A percentile compares a stretch with the other conserved stretches of the same genome.
These are phyloP conservation scores for Mortierella polycephala DNA, from an alignment of 371 early-diverging fungal genomes.

Conservation along the genomic window DNA sequence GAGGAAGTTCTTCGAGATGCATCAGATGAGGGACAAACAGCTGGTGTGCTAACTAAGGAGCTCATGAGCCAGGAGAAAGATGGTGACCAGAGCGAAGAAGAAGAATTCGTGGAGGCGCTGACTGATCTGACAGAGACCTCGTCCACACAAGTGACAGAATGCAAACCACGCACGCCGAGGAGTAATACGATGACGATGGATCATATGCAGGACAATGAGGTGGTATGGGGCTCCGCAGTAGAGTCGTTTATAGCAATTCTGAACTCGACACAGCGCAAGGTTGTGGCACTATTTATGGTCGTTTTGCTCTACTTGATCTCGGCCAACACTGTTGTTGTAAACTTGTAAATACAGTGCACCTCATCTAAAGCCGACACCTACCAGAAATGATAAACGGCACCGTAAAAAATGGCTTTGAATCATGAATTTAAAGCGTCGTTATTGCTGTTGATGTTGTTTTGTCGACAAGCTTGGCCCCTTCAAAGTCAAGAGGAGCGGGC, in stretches of 20 bases:
- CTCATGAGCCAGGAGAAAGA: not conserved
- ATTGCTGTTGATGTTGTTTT: slow-evolving; percentile 19
- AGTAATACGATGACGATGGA: slow-evolving; percentile 19
- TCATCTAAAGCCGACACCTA: slow-evolving; percentile 15
- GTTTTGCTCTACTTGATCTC: too few relatives aligned
- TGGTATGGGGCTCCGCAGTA: slow-evolving; percentile 19
- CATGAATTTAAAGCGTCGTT: slow-evolving; percentile 20
- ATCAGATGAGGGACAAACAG: too few relatives aligned
- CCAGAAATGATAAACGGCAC: not conserved
- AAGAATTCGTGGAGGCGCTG: slow-evolving; percentile 37
- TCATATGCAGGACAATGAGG: slow-evolving; percentile 16
- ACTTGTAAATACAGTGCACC: slow-evolving; percentile 9
- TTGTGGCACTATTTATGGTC: slow-evolving; percentile 10
- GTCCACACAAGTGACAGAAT: not conserved
- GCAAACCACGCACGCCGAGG: not conserved
- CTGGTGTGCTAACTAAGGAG: too few relatives aligned
- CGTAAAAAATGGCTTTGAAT: slow-evolving; percentile 20
- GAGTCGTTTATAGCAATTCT: slow-evolving; percentile 18
- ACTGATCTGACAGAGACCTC: slow-evolving; percentile 5
- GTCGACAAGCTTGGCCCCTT: slow-evolving; percentile 15
- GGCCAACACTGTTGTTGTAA: too few relatives aligned
- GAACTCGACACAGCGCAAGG: slow-evolving; percentile 17
- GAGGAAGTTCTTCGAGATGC: too few relatives aligned
- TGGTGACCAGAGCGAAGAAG: slow-evolving; percentile 30
- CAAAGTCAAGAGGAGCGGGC: slow-evolving; percentile 24